phyloP scores from a whole-genome alignment of 805 yeast species.

The Starmerella tilneyi region DNA sequence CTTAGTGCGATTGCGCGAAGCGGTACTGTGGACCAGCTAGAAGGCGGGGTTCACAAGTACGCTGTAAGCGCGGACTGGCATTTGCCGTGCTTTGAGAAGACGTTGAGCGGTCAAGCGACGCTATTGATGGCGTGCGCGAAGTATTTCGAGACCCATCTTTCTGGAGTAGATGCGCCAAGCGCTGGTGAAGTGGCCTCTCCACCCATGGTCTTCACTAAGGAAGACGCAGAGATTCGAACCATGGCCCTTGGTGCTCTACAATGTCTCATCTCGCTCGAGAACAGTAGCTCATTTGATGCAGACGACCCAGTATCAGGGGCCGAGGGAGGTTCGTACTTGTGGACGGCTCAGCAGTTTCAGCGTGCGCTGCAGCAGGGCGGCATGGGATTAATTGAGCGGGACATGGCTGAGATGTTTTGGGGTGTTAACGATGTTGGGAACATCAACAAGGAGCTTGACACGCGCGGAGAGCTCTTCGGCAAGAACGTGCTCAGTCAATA shows the following conservation, averaged over 20 bases:
- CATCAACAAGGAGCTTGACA: slow-evolving; percentile 30
- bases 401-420: slow-evolving; percentile 32
- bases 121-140: slow-evolving; percentile 30
- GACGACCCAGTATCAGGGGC: slow-evolving; percentile 5
- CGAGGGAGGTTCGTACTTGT: slow-evolving; percentile 25
- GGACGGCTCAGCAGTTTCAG: slow-evolving; percentile 32
- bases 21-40: slow-evolving; percentile 34
- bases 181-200: no score
- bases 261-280: slow-evolving; percentile 1
- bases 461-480: slow-evolving; percentile 27
- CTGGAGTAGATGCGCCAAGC: no score
- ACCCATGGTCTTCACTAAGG: no score
- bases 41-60: slow-evolving; percentile 33
- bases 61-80: slow-evolving; percentile 35
- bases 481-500: slow-evolving; percentile 31
- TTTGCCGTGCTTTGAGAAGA: slow-evolving; percentile 35
- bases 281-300: not conserved
- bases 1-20: slow-evolving; percentile 29
- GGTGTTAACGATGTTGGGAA: slow-evolving; percentile 34
- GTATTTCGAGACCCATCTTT: not conserved
- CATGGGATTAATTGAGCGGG: slow-evolving; percentile 27
- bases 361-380: slow-evolving; percentile 23
- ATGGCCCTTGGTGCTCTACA: slow-evolving; percentile 22
- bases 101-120: slow-evolving; percentile 33
- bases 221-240: slow-evolving; percentile 3